Base-by-base conservation (phyloP, 805 yeast species). In the Wickerhamomyces canadensis region DNA sequence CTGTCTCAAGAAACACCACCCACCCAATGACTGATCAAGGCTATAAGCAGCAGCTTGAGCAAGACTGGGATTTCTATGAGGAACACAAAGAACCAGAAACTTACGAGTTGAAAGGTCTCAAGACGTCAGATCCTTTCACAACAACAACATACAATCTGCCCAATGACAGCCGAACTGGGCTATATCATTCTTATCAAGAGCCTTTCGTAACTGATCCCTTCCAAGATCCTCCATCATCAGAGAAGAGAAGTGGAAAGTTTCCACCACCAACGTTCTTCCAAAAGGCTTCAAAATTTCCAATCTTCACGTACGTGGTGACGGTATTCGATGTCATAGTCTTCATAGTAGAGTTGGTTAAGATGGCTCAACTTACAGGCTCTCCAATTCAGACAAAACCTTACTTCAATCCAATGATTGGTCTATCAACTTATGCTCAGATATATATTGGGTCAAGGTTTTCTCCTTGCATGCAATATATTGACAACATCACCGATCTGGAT, bases 371-470 rank as follows among this genome's bases (percentile, higher is more conserved):
- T 31, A 81, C 88, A 0, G 84, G 85, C 3, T 67, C 73, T 13
- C 76, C 81, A 4, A 70, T 82, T 42, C 85, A 78, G 52, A 77
- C 84, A 0, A 57, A 78, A 47, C 89, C 89, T 5, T 72, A 76
- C 42, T 78, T 82, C 63, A 82, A 82, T 53, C 89, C 88, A 6
- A 81, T 82, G 88, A 54, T 82, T 19, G 89, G 89, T 1, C 89
- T 89, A 11, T 79, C 86, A 3, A 61, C 80, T 0, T 79, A 79
- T 48, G 62, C 80, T 1, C 68, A 76, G 51, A 79, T 82, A 39
- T 73, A 77, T 47, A 71, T 78, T 72, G 89, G 89, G 2, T 80
- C 86, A 3, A 56, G 88, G 22, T 82, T 78, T 54, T 68, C 73
- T 2, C 86, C 88, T 0, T 82, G 89, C 52, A 79, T 82, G 86